Percentiles rank a stretch among this genome's conserved stretches.
Conservation (phyloP, 1,284 basidiomycete genomes). For the Cryptococcus jaspeensis region DNA sequence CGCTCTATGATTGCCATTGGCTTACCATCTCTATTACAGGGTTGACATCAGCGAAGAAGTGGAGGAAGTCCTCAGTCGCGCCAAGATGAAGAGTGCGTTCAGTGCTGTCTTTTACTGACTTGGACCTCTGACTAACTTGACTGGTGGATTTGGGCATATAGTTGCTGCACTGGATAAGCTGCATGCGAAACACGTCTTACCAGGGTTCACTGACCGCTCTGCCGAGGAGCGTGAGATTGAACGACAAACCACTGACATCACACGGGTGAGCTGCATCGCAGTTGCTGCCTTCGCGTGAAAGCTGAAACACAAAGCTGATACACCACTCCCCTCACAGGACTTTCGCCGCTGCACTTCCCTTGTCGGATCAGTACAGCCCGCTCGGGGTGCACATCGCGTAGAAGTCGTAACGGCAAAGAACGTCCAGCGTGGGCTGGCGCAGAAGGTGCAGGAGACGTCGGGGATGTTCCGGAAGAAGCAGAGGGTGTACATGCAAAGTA, state of each 20-base stretch:
- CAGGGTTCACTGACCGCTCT: constrained; percentile 91
- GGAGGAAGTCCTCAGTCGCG: constrained; percentile 68
- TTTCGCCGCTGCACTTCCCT: constrained; percentile 77
- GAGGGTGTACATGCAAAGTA: constrained; percentile 94
- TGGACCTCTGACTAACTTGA: neutral
- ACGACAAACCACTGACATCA: constrained; percentile 79
- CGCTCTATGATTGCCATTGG: too few species aligned
- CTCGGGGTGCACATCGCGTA: constrained; percentile 53
- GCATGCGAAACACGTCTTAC: constrained; percentile 91
- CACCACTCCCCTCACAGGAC: constrained; percentile 58
- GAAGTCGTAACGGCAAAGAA: constrained; percentile 80
- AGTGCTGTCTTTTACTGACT: neutral
- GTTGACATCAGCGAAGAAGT: constrained; percentile 88
- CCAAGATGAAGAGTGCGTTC: constrained; percentile 74
- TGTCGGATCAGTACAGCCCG: constrained; percentile 57
- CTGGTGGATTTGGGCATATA: constrained; percentile 42
- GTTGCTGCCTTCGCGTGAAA: neutral
- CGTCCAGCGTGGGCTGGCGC: constrained; percentile 93
- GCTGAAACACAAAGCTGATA: constrained; percentile 3
- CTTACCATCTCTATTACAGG: constrained; percentile 56
- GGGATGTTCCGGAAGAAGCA: constrained; percentile 96
- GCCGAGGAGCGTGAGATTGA: constrained; percentile 95
- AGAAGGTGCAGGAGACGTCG: constrained; percentile 88
- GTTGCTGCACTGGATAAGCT: constrained; percentile 82
- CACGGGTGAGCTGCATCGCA: constrained; percentile 69